Base-by-base conservation (phyloP, 2,329 filamentous ascomycete genomes). In the Mariannaea elegans region DNA sequence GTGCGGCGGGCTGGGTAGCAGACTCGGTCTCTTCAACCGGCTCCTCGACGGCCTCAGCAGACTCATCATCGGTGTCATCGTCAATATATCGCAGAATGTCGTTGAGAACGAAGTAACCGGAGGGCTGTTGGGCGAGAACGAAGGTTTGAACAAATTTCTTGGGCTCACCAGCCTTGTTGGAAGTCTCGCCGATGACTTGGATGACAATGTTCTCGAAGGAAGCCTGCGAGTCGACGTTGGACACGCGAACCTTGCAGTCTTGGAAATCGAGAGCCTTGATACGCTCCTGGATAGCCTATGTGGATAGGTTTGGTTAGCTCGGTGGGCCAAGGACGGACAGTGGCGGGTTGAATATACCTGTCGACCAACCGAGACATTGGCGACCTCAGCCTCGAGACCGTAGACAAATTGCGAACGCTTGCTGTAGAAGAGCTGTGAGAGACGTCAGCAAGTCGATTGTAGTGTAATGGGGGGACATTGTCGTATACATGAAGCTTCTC, bases 101-200 rank as follows among this genome's bases (percentile, higher is more conserved):
- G 78, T 99, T 99, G 71, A 99, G 87, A 31, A 99, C 94, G 71
- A 97, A 99, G 83, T 98, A 99, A 65, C 95, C 95, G 57, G 94
- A 97, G 48, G 93, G 93, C 81, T 99, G 95, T 78, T 94, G 89
- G 47, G 95, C 95, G 64, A 99, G 91, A 64, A 99, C 92, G 71
- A 99, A 99, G 51, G 94, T 98, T 84, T 99, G 95, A 38, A 94
- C 91, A 74, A 99, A 99, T 78, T 97, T 97, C 83, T 92, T 94
- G 72, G 94, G 92, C 59, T 95, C 92, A 65, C 90, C 89, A 47
- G 87, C 88, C 79, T 96, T 96, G 87, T 97, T 97, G 72, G 94
- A 97, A 72, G 95, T 96, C 80, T 98, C 94, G 66, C 95, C 95
- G 74, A 99, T 97, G 71, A 98, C 95, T 78, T 97, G 94, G 72